Evolutionary conservation across 495 filamentous ascomycete genomes (phyloP), one percentile per base, ranked within the genome.

Genomic region (Extremus antarcticus): DNA sequence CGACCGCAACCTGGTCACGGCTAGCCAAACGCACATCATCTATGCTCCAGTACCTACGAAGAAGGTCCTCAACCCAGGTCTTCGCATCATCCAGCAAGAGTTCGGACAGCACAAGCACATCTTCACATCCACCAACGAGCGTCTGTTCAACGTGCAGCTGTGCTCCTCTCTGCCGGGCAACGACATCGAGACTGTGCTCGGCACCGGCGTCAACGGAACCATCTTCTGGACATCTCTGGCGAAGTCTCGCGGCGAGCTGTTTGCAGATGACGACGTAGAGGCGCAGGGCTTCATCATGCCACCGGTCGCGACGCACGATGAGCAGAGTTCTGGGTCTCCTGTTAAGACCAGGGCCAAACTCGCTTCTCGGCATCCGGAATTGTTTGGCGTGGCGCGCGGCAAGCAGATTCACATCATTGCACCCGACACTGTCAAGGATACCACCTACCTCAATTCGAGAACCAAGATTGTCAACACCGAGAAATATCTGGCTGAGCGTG

Each of bases 391-490:
- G 62, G 89, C 91, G 51, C 86, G 94, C 38, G 91, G 94, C 56
- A 97, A 96, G 72, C 87, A 84, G 2, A 97, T 99, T 63, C 85
- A 91, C 64, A 83, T 99, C 58, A 79, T 99, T 54, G 89, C 84
- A 73, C 86, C 90, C 1, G 76, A 80, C 35, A 84, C 85, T 65
- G 85, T 89, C 38, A 81, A 83, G 57, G 78, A 78, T 56, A 73
- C 84, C 11, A 75, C 75, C 25, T 85, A 86, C 49, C 73, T 80
- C 47, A 84, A 83, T n/a, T 72, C 78, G 48, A 79, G 84, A 17
- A 63, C 63, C 58, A 84, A 85, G 45, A 76, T 83, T 25, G 82
- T 90, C 57, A 86, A 94, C 65, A 87, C 78, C 3, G 87, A 94
- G 65, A 88, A 82, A 63, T 94, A 94, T 60, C 80, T 94, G 60